Conservation (phyloP, 805 yeast genomes). For the Myxozyma geophila region DNA sequence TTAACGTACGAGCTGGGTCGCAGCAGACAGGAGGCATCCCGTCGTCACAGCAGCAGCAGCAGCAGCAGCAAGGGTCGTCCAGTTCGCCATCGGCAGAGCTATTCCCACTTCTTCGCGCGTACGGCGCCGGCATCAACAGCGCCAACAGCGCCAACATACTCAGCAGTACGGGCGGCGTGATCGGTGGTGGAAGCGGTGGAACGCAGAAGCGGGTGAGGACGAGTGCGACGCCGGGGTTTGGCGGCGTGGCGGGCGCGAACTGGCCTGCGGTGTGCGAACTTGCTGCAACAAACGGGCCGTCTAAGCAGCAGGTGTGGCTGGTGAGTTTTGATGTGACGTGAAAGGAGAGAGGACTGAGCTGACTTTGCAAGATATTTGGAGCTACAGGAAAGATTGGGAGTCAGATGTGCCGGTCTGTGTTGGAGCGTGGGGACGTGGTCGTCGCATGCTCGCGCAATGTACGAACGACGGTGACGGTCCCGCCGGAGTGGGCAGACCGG, state of each 20-base stretch:
- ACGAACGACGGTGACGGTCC: constrained; percentile 18
- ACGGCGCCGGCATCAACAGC: not conserved
- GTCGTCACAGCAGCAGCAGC: not conserved
- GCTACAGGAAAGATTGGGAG: constrained; percentile 41
- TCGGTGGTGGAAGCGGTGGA: no score
- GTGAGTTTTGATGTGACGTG: constrained; percentile 7
- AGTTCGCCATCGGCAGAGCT: constrained; percentile 9
- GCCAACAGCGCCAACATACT: no score
- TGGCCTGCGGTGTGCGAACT: constrained; percentile 31
- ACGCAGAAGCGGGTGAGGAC: constrained; percentile 1
- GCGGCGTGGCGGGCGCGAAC: constrained; percentile 20
- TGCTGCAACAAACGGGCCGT: constrained; percentile 6
- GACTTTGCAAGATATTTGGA: constrained; percentile 34
- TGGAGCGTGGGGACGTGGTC: constrained; percentile 39
- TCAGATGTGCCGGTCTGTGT: constrained; percentile 35
- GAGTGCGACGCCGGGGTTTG: constrained; percentile 14
- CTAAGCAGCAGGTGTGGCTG: constrained; percentile 35
- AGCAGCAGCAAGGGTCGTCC: not conserved
- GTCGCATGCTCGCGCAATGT: constrained; percentile 35
- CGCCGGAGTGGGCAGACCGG: constrained; percentile 33
- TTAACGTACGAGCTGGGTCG: no score
- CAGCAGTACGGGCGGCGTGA: no score
- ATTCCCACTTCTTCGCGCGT: constrained; percentile 17
- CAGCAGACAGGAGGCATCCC: no score
- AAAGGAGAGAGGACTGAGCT: not conserved